Conservation (phyloP, 2,329 filamentous ascomycete genomes). For the Microdochium nivale region DNA sequence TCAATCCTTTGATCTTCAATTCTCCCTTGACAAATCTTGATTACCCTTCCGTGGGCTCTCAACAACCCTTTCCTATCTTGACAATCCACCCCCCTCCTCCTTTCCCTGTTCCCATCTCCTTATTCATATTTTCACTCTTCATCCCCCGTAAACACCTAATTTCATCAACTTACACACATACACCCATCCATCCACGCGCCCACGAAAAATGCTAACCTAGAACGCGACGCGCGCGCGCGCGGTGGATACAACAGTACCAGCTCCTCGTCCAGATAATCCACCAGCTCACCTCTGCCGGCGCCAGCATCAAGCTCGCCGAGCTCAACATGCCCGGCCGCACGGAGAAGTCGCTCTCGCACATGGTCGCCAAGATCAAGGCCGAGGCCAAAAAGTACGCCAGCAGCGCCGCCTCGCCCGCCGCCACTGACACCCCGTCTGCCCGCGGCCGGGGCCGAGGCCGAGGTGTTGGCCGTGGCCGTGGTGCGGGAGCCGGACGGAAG, state of each 20-base stretch:
- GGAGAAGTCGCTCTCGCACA: conserved; percentile 2
- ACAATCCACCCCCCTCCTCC: not conserved
- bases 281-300: conserved; percentile 1
- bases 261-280: conserved; percentile 7
- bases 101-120: not conserved
- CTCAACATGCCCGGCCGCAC: conserved; percentile 8
- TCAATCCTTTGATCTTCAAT: not conserved
- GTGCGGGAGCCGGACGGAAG: not conserved
- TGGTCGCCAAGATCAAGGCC: not conserved
- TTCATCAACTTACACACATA: not conserved
- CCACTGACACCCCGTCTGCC: not conserved
- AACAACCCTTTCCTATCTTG: too few relatives aligned
- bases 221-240: too few relatives aligned
- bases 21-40: not conserved
- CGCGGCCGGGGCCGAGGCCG: too few relatives aligned
- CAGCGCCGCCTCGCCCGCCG: not conserved
- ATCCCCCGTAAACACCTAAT: too few relatives aligned
- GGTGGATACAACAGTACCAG: conserved; percentile 1
- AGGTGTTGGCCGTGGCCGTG: not conserved
- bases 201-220: not conserved
- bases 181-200: not conserved
- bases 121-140: not conserved
- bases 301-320: conserved; percentile 1
- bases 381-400: not conserved
- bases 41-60: too few relatives aligned